These are phyloP conservation scores for Ustilago xerochloae DNA, from an alignment of 1,284 basidiomycete species.

Conservation along the genomic window DNA sequence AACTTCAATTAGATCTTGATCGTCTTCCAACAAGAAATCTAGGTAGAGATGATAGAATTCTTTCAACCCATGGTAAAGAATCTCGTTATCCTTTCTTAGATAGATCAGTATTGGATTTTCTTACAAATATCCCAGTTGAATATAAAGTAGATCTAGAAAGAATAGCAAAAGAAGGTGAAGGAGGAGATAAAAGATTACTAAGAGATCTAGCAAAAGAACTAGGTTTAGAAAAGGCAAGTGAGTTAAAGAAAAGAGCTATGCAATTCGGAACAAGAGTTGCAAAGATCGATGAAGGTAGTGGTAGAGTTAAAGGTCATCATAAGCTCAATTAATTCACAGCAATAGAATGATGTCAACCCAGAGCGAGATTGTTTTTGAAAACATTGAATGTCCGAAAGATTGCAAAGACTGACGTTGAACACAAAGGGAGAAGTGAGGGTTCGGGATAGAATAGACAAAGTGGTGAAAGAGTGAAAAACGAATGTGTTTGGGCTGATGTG, in stretches of 20 bases:
- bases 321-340: slow-evolving; percentile 5
- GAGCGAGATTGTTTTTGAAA: not conserved
- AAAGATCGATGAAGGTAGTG: slow-evolving; percentile 77
- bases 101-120: slow-evolving; percentile 49
- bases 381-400: not conserved
- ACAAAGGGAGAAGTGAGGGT: not conserved
- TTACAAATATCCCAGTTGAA: slow-evolving; percentile 80
- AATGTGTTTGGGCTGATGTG: slow-evolving; percentile 1
- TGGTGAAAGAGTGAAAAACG: not conserved
- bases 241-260: slow-evolving; percentile 87
- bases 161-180: slow-evolving; percentile 60
- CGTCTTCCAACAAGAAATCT: slow-evolving; percentile 89
- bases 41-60: slow-evolving; percentile 90
- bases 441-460: not conserved
- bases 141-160: slow-evolving; percentile 76
- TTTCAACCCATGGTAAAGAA: slow-evolving; percentile 89
- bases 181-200: slow-evolving; percentile 89
- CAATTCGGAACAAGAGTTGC: slow-evolving; percentile 93
- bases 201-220: slow-evolving; percentile 68
- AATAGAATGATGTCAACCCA: not conserved
- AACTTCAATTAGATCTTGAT: slow-evolving; percentile 93
- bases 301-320: slow-evolving; percentile 63
- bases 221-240: slow-evolving; percentile 72
- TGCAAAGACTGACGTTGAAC: not conserved
- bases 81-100: slow-evolving; percentile 70